phyloP scores from a whole-genome alignment of 768 basidiomycete species.

The Xerocomellus amylosporus region DNA sequence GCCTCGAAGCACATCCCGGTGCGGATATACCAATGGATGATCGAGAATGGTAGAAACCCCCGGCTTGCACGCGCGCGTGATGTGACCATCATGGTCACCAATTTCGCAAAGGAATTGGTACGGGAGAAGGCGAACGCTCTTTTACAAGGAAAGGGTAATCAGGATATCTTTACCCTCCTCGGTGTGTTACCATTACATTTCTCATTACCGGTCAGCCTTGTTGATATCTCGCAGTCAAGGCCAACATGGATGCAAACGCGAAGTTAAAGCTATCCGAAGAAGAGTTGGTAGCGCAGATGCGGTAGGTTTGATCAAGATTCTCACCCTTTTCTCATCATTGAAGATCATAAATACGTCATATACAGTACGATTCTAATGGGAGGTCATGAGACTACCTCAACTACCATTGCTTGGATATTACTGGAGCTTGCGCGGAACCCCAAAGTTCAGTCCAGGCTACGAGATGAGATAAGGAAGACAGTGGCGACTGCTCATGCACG shows the following conservation, averaged over 20 bases:
- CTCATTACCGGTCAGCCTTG: background rate
- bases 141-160: slow-evolving; percentile 10
- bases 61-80: slow-evolving; percentile 3
- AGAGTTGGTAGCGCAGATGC: slow-evolving; percentile 14
- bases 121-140: slow-evolving; percentile 6
- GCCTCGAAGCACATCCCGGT: slow-evolving; percentile 8
- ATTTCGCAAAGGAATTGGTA: slow-evolving; percentile 3
- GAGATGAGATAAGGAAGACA: slow-evolving; percentile 30
- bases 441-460: slow-evolving; percentile 54
- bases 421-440: slow-evolving; percentile 58
- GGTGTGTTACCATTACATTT: slow-evolving; percentile 25
- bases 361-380: slow-evolving; percentile 45
- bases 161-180: slow-evolving; percentile 31
- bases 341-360: background rate
- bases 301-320: slow-evolving; percentile 1
- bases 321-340: too few species aligned
- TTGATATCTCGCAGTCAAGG: slow-evolving; percentile 14
- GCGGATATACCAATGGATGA: background rate
- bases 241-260: slow-evolving; percentile 21
- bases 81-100: background rate
- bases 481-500: background rate
- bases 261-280: slow-evolving; percentile 16
- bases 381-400: slow-evolving; percentile 61
- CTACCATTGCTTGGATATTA: slow-evolving; percentile 54
- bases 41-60: background rate